These are phyloP conservation scores for Glycine tomentella DNA, from an alignment of 306 rosid genomes.

Conservation along the genomic window DNA sequence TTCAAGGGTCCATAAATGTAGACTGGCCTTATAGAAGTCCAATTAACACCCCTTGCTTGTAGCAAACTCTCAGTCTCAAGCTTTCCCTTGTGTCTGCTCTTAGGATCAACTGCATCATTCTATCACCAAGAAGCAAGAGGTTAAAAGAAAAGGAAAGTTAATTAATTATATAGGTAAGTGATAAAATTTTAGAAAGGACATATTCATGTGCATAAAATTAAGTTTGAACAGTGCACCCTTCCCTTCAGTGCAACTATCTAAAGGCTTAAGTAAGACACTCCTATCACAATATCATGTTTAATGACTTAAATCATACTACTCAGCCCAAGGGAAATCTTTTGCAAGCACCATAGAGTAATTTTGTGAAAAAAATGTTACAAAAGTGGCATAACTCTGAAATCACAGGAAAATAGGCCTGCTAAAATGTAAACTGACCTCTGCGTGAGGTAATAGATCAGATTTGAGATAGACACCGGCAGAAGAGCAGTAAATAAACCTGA, in stretches of 20 bases:
- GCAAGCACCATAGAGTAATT: neutral
- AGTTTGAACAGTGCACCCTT: slow-evolving; percentile 1
- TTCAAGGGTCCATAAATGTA: slow-evolving; percentile 97
- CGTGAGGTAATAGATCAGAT: slow-evolving; percentile 83
- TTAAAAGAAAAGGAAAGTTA: neutral
- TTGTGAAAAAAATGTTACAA: neutral
- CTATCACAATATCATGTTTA: neutral
- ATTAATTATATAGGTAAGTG: neutral
- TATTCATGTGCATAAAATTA: neutral
- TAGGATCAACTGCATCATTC: slow-evolving; percentile 96
- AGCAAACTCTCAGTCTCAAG: slow-evolving; percentile 93
- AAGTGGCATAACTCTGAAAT: neutral
- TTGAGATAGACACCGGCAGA: slow-evolving; percentile 98
- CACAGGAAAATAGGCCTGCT: slow-evolving; percentile 9
- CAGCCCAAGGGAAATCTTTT: neutral
- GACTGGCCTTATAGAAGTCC: slow-evolving; percentile 97
- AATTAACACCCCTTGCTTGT: slow-evolving; percentile 74
- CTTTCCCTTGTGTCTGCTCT: slow-evolving; percentile 99
- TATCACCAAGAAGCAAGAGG: slow-evolving; percentile 46
- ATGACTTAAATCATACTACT: neutral
- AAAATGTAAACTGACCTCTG: slow-evolving; percentile 69
- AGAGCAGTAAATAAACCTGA: slow-evolving; percentile 98
- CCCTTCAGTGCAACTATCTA: neutral
- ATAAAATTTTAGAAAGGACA: neutral
- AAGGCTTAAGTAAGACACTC: slow-evolving; percentile 4